Percentiles rank a stretch among this genome's conserved stretches.
These are phyloP conservation scores for Populus hybrid DNA, from an alignment of 441 rosid species.

Conservation along the genomic window DNA sequence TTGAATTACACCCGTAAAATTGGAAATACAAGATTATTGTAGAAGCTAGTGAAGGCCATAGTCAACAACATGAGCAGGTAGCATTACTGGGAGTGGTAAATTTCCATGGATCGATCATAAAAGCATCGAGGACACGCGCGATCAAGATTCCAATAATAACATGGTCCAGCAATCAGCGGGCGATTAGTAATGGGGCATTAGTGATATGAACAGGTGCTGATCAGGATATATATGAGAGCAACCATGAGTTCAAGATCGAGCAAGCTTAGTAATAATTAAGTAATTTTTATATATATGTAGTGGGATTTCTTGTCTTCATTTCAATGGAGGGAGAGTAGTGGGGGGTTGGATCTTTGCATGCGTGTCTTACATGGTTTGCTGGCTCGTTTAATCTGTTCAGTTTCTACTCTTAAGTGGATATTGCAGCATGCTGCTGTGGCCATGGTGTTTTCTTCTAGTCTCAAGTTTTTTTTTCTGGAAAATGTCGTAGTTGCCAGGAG, in stretches of 20 bases:
- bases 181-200: background rate
- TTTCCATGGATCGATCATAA: background rate
- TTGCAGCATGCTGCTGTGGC: background rate
- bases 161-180: background rate
- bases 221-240: no score
- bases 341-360: slow-evolving; percentile 11
- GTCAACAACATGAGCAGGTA: no score
- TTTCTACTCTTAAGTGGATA: background rate
- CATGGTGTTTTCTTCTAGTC: background rate
- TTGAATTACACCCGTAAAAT: no score
- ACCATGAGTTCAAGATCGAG: background rate
- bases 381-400: background rate
- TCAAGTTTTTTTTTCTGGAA: background rate
- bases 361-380: background rate
- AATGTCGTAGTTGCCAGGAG: no score
- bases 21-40: no score
- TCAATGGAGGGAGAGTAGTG: background rate
- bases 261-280: background rate
- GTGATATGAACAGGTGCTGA: background rate
- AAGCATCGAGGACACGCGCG: background rate
- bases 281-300: no score
- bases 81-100: background rate
- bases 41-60: no score
- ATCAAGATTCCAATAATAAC: background rate
- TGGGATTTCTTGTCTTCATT: background rate